Conservation (phyloP, 306 rosid genomes). For the Begonia loranthoides region DNA sequence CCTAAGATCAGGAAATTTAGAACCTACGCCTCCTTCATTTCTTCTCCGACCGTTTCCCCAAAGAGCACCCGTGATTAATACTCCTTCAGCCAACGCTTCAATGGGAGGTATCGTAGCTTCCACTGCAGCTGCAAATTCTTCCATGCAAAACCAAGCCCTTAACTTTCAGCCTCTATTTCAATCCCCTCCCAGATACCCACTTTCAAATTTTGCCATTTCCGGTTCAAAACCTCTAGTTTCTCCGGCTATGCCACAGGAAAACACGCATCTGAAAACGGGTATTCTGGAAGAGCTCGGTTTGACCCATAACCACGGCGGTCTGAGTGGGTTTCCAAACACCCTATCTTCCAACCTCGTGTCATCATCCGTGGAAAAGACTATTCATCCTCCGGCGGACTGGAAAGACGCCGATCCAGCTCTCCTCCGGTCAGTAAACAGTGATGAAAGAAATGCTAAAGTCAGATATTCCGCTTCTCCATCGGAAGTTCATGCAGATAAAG, state of each 20-base stretch:
- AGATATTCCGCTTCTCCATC: too few species aligned
- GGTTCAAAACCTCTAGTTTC: conserved; percentile 6
- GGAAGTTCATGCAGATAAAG: too few species aligned
- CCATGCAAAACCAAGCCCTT: conserved; percentile 9
- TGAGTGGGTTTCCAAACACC: conserved; percentile 23
- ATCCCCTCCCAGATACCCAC: conserved; percentile 12
- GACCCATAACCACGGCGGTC: conserved; percentile 10
- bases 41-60: conserved; percentile 74
- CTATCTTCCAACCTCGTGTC: conserved; percentile 20
- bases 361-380: conserved; percentile 7
- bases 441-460: too few species aligned
- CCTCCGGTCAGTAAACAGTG: too few species aligned
- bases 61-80: conserved; percentile 12
- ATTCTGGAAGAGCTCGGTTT: conserved; percentile 42
- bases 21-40: conserved; percentile 29
- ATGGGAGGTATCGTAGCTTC: conserved; percentile 12
- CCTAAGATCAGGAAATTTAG: conserved; percentile 16
- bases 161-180: conserved; percentile 21
- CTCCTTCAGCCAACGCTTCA: conserved; percentile 2
- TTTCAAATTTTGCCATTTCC: conserved; percentile 7
- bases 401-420: too few species aligned
- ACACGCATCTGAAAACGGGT: conserved; percentile 24
- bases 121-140: conserved; percentile 9
- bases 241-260: conserved; percentile 18
- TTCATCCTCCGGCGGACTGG: too few species aligned